phyloP scores from a whole-genome alignment of 1,284 basidiomycete genomes.

The Ceraceosorus bombacis region DNA sequence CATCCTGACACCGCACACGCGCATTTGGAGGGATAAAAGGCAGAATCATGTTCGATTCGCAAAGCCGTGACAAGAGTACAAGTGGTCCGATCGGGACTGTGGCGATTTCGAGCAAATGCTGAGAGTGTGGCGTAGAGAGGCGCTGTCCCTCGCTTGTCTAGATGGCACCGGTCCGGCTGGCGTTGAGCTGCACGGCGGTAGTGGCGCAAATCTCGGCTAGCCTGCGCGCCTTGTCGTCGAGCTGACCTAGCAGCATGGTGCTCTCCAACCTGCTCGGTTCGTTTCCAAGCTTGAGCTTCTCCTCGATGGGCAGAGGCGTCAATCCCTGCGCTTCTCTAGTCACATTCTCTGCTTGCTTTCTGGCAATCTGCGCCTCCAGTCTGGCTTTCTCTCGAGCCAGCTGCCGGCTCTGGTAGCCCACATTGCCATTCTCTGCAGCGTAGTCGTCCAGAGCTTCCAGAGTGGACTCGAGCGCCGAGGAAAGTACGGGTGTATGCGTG shows the following conservation, averaged over 20 bases:
- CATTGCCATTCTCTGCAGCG: slow-evolving; percentile 57
- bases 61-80: too few relatives aligned
- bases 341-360: slow-evolving; percentile 73
- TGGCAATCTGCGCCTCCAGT: slow-evolving; percentile 60
- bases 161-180: slow-evolving; percentile 36
- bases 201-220: slow-evolving; percentile 52
- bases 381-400: slow-evolving; percentile 78
- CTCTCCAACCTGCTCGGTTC: slow-evolving; percentile 88
- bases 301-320: slow-evolving; percentile 60
- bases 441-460: slow-evolving; percentile 45
- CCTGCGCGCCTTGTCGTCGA: slow-evolving; percentile 48
- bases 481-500: slow-evolving; percentile 44
- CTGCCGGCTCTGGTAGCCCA: slow-evolving; percentile 83
- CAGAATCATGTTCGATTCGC: too few relatives aligned
- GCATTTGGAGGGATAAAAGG: too few relatives aligned
- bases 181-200: slow-evolving; percentile 49
- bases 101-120: too few relatives aligned
- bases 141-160: background rate
- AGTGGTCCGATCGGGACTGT: too few relatives aligned
- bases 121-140: too few relatives aligned
- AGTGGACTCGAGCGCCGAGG: slow-evolving; percentile 43
- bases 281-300: slow-evolving; percentile 63
- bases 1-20: too few relatives aligned
- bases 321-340: slow-evolving; percentile 74
- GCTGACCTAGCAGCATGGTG: slow-evolving; percentile 54